Evolutionary conservation across 768 basidiomycete species (phyloP).

Genomic region (Hericium alpestre): DNA sequence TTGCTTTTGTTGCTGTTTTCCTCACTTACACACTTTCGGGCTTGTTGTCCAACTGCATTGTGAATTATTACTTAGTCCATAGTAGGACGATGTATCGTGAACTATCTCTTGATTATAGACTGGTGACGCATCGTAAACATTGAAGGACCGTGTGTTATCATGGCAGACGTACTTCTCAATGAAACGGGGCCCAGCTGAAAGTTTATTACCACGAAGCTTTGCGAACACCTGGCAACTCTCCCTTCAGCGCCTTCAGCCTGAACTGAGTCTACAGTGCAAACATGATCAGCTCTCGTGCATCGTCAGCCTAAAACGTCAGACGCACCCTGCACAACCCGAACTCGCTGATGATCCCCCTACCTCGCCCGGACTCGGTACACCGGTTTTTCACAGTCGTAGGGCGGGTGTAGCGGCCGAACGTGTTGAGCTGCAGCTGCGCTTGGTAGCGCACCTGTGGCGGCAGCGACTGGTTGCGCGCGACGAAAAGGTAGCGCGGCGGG

Average conservation of each 20-base stretch:
- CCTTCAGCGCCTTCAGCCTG: conserved; percentile 69
- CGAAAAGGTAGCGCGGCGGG: conserved; percentile 87
- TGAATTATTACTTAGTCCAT: not conserved
- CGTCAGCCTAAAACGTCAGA: conserved; percentile 2
- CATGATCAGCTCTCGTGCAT: not conserved
- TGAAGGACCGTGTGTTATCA: no score
- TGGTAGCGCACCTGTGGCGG: conserved; percentile 84
- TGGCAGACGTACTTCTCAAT: no score
- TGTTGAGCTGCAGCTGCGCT: conserved; percentile 88
- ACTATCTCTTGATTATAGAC: no score
- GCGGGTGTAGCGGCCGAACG: conserved; percentile 71
- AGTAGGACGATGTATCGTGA: not conserved
- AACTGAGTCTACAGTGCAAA: conserved; percentile 65
- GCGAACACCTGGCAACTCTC: conserved; percentile 77
- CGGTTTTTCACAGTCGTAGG: conserved; percentile 86
- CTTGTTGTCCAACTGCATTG: not conserved
- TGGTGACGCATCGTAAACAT: no score
- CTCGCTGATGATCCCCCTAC: conserved; percentile 81
- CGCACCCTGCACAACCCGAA: conserved; percentile 76
- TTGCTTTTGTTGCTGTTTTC: not conserved
- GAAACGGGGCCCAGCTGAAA: not conserved
- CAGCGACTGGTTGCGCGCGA: conserved; percentile 86
- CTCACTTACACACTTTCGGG: not conserved
- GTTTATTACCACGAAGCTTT: conserved; percentile 83
- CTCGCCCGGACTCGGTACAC: conserved; percentile 76